Base-by-base conservation (phyloP, 2,329 filamentous ascomycete genomes). In the Penicillium sp. region DNA sequence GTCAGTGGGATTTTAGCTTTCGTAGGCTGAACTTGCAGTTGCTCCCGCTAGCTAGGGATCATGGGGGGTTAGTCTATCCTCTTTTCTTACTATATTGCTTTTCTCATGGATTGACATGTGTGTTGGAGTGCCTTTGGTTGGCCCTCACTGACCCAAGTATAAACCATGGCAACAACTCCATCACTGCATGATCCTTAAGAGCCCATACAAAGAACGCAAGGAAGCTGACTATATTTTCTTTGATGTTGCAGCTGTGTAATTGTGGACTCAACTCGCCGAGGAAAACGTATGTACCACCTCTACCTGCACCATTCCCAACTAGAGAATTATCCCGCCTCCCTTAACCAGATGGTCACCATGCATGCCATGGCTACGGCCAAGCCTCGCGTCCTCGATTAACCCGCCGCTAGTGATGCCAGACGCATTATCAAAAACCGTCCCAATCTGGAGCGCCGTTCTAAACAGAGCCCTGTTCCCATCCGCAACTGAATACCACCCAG, bases 341-440 rank as follows among this genome's bases (percentile, higher is more conserved):
- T 25, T 47, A 8, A 31, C 31, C 19, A 9, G 2, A 6, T 34
- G 5, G 19, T 23, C 29, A 3, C 13, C n/a, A 47, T 34, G 29
- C 29, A 29, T 49, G 7, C 10, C 11, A 39, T 15, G 8, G 11
- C 19, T 1, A 25, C n/a, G 5, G 10, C 7, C 13, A 51, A 19
- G 19, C 16, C 38, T 34, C 11, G 9, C 39, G 1, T 7, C 1
- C 15, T 15, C 13, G 27, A 29, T 25, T 52, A 25, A 46, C 53
- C 25, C 15, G 4, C 11, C 15, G 27, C 19, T 61, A 88, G 87
- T 84, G 65, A 96, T 97, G 87, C 93, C 94, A 0, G 94, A 99
- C 76, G 92, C 94, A 16, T 82, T 99, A 19, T 91, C 89, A 66
- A 97, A 96, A 74, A 97, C 94, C 0, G 81, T 97, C 27, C 93